Conservation (phyloP, 2,329 filamentous ascomycete species). For the Fusarium anguioides region DNA sequence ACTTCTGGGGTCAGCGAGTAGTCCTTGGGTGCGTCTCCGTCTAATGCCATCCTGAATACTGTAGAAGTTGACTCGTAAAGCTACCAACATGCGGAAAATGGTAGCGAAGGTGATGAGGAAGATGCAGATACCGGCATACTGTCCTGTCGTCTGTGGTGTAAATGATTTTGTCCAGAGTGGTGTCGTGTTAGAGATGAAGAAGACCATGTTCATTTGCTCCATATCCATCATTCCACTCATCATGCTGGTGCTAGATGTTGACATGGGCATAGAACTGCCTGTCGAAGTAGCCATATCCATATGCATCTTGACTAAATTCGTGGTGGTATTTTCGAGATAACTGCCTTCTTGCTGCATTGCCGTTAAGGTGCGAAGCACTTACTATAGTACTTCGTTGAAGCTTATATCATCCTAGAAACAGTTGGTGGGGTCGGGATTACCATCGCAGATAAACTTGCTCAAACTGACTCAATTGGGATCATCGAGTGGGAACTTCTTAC, state of each 20-base stretch:
- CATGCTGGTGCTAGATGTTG: background rate
- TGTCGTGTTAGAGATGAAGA: background rate
- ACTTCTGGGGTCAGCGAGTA: background rate
- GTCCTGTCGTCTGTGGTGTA: background rate
- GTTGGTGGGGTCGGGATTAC: background rate
- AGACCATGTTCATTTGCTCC: constrained; percentile 3
- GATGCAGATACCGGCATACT: background rate
- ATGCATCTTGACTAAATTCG: background rate
- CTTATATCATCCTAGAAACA: background rate
- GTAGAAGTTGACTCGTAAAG: background rate
- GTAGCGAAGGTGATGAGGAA: background rate
- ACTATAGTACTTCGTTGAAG: too few species aligned
- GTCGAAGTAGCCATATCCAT: background rate
- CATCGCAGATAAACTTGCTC: background rate
- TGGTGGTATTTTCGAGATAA: background rate
- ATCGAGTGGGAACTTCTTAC: background rate
- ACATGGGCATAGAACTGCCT: background rate
- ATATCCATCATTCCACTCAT: background rate
- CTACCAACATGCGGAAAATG: background rate
- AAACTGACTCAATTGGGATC: background rate
- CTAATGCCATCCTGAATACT: background rate
- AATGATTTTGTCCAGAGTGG: background rate
- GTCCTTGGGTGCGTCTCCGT: background rate
- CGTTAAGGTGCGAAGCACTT: too few species aligned
- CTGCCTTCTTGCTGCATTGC: too few species aligned